Conservation (phyloP, 2,329 filamentous ascomycete genomes). For the Endoconidiophora laricicola region DNA sequence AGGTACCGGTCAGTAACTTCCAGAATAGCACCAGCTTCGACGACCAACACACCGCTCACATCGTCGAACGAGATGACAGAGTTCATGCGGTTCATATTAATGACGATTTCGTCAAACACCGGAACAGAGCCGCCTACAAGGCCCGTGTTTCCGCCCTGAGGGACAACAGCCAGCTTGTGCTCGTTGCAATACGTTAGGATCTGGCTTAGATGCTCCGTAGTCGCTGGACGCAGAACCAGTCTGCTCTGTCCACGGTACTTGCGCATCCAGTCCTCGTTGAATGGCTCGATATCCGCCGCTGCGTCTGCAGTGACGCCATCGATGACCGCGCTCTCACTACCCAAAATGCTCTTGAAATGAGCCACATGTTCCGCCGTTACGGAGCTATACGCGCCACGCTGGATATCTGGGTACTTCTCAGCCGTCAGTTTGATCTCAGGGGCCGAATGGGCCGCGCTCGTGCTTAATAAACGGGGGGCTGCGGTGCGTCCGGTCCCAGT, state of each 20-base stretch:
- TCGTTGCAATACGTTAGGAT: conserved; percentile 93
- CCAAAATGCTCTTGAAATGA: conserved; percentile 68
- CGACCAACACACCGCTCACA: conserved; percentile 76
- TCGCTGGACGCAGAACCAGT: conserved; percentile 71
- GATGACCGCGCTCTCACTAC: conserved; percentile 61
- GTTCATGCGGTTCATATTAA: conserved; percentile 85
- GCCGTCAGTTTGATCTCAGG: conserved; percentile 51
- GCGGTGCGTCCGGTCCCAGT: not conserved
- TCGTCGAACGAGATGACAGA: conserved; percentile 82
- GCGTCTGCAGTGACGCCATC: conserved; percentile 55
- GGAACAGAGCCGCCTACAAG: conserved; percentile 90
- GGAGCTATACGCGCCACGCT: conserved; percentile 62
- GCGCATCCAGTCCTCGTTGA: conserved; percentile 97
- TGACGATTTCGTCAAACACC: conserved; percentile 94
- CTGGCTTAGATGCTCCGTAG: conserved; percentile 75
- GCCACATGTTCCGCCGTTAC: conserved; percentile 66
- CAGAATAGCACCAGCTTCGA: conserved; percentile 79
- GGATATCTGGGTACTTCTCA: conserved; percentile 68
- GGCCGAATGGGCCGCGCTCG: conserved; percentile 3
- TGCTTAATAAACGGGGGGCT: not conserved
- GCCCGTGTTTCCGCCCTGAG: conserved; percentile 93
- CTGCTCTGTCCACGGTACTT: conserved; percentile 88
- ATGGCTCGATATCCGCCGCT: conserved; percentile 68
- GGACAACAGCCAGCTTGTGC: conserved; percentile 78
- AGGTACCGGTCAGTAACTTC: conserved; percentile 79